These are phyloP conservation scores for Dichotomopilus funicola DNA, from an alignment of 2,329 filamentous ascomycete species.

Conservation along the genomic window DNA sequence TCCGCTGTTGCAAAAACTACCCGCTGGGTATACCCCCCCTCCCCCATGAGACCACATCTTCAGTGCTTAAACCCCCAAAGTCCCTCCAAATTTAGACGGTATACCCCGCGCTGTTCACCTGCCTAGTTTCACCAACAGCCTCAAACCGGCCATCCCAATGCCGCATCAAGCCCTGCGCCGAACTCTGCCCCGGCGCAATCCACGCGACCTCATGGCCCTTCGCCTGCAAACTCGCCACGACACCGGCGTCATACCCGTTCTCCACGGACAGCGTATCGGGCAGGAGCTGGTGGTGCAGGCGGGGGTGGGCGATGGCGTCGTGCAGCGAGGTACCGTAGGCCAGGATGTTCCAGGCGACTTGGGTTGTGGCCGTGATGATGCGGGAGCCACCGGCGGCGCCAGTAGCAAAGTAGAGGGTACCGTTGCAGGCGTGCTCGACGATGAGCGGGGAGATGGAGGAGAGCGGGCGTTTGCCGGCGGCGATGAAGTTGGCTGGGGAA, in stretches of 20 bases:
- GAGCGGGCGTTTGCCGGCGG: conserved; percentile 72
- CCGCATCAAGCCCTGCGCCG: conserved; percentile 65
- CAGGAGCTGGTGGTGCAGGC: conserved; percentile 77
- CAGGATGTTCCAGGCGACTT: conserved; percentile 67
- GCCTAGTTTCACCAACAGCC: conserved; percentile 76
- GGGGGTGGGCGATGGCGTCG: conserved; percentile 59
- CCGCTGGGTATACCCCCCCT: background rate
- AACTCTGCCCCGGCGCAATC: conserved; percentile 58
- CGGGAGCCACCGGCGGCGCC: conserved; percentile 77
- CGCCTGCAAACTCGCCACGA: conserved; percentile 57
- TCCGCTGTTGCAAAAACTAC: background rate
- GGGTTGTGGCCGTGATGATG: conserved; percentile 79
- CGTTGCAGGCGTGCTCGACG: conserved; percentile 58
- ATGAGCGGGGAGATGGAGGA: conserved; percentile 80
- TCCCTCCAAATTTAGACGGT: conserved; percentile 32
- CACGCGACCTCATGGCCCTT: conserved; percentile 71
- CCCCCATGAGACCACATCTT: background rate
- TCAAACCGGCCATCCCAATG: conserved; percentile 63
- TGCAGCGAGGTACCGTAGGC: conserved; percentile 56
- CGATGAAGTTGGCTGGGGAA: conserved; percentile 72
- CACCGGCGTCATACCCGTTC: conserved; percentile 62
- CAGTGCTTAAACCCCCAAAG: background rate
- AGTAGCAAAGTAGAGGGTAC: conserved; percentile 62
- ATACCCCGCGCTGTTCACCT: conserved; percentile 64
- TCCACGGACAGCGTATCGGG: conserved; percentile 67